phyloP scores from a whole-genome alignment of 495 filamentous ascomycete species.

The Margaritispora aquatica region DNA sequence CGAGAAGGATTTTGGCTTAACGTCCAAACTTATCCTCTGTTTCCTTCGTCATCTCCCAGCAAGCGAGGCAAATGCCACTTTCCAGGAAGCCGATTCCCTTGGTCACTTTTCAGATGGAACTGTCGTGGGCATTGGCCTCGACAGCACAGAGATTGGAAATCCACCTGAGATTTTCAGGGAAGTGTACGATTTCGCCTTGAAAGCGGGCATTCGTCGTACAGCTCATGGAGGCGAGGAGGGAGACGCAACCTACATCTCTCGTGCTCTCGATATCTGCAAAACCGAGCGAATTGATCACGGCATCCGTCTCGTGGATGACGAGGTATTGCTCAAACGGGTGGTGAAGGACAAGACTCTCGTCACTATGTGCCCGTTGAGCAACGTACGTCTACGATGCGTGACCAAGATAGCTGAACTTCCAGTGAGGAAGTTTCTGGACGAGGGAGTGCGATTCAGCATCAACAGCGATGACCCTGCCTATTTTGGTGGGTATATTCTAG shows the following conservation, averaged over 20 bases:
- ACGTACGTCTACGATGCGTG: conserved; percentile 59
- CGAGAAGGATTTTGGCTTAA: conserved; percentile 55
- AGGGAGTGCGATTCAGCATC: conserved; percentile 60
- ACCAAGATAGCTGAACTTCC: conserved; percentile 51
- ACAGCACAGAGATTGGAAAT: conserved; percentile 56
- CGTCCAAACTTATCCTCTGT: conserved; percentile 58
- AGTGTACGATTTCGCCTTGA: conserved; percentile 47
- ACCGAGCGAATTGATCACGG: conserved; percentile 68
- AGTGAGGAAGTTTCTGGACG: conserved; percentile 56
- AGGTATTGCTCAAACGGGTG: conserved; percentile 49
- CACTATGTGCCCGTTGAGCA: conserved; percentile 69
- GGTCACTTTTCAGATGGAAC: conserved; percentile 44
- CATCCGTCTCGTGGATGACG: conserved; percentile 56
- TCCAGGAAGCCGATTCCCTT: conserved; percentile 40
- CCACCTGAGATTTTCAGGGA: conserved; percentile 59
- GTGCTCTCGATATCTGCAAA: conserved; percentile 51
- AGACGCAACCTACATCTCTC: conserved; percentile 56
- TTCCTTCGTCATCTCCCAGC: conserved; percentile 64
- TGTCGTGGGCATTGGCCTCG: conserved; percentile 60
- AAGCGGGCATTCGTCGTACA: conserved; percentile 48
- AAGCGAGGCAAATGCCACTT: conserved; percentile 40
- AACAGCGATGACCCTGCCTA: conserved; percentile 79
- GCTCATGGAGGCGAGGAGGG: conserved; percentile 76
- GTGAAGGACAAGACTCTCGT: conserved; percentile 50
- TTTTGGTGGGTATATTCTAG: conserved; percentile 70